phyloP scores from a whole-genome alignment of 495 filamentous ascomycete genomes.

The Neurospora pannonica region DNA sequence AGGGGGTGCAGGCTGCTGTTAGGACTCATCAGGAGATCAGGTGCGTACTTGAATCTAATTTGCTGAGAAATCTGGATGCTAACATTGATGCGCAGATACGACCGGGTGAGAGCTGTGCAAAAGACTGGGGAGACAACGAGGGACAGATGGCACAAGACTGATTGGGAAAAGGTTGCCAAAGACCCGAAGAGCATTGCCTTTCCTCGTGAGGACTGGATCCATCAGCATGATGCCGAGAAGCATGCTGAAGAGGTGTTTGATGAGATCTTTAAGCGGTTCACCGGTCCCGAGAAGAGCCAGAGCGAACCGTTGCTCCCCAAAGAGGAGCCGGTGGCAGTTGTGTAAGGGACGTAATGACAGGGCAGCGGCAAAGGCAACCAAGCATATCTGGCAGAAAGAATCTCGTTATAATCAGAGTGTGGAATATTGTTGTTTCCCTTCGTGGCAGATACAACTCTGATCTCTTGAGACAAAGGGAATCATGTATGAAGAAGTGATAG shows the following conservation, averaged over 20 bases:
- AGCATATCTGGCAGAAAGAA: too few relatives aligned
- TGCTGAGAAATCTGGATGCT: not conserved
- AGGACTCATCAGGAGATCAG: slow-evolving; percentile 29
- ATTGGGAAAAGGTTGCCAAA: slow-evolving; percentile 42
- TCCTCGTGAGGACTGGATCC: slow-evolving; percentile 47
- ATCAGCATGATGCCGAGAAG: slow-evolving; percentile 44
- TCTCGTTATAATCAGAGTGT: too few relatives aligned
- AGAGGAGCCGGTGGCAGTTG: not conserved
- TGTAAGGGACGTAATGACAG: not conserved
- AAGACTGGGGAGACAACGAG: slow-evolving; percentile 45
- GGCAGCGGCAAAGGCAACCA: not conserved
- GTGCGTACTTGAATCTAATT: slow-evolving; percentile 3
- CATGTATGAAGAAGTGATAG: too few relatives aligned
- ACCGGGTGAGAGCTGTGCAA: slow-evolving; percentile 37
- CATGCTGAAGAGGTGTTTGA: slow-evolving; percentile 45
- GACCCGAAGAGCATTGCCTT: slow-evolving; percentile 44
- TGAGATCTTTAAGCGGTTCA: slow-evolving; percentile 19
- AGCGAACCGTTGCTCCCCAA: not conserved
- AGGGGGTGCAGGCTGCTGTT: slow-evolving; percentile 35
- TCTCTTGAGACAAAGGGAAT: not conserved
- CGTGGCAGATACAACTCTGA: not conserved
- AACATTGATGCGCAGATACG: slow-evolving; percentile 22
- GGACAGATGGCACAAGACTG: slow-evolving; percentile 49
- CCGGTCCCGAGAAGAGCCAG: accelerated
- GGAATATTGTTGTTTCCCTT: too few relatives aligned